Evolutionary conservation across 2,329 filamentous ascomycete species (phyloP).

Genomic region (Cladophialophora yegresii): DNA sequence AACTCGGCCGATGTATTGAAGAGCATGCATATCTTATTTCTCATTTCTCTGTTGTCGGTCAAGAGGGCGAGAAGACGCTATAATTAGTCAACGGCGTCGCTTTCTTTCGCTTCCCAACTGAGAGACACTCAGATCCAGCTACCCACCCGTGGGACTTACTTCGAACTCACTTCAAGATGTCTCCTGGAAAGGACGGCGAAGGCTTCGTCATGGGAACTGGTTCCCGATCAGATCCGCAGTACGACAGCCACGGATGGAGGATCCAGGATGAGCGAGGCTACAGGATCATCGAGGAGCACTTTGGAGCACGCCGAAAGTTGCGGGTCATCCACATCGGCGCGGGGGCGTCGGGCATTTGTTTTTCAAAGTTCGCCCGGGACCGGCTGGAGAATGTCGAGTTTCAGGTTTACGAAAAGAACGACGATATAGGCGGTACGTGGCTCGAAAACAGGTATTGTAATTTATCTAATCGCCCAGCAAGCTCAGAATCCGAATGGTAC

Average conservation of each 20-base stretch:
- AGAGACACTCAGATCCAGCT: not conserved
- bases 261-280: slow-evolving; percentile 24
- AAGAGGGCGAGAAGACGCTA: not conserved
- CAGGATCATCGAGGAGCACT: slow-evolving; percentile 21
- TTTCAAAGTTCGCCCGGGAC: slow-evolving; percentile 38
- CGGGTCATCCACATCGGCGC: slow-evolving; percentile 45
- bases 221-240: not conserved
- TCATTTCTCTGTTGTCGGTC: not conserved
- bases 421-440: slow-evolving; percentile 41
- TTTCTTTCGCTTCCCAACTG: not conserved
- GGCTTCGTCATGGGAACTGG: slow-evolving; percentile 61
- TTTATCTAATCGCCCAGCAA: not conserved
- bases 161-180: not conserved
- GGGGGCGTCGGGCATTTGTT: slow-evolving; percentile 46
- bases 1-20: not conserved
- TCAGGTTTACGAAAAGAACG: slow-evolving; percentile 38
- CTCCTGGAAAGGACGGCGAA: slow-evolving; percentile 62
- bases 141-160: not conserved
- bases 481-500: not conserved
- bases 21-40: not conserved
- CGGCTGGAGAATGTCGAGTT: slow-evolving; percentile 31
- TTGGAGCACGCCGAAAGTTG: slow-evolving; percentile 23
- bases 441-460: slow-evolving; percentile 37
- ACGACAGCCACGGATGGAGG: slow-evolving; percentile 12
- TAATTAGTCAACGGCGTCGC: not conserved